Base-by-base conservation (phyloP, 345 rosid genomes). In the Erodium maritimum region DNA sequence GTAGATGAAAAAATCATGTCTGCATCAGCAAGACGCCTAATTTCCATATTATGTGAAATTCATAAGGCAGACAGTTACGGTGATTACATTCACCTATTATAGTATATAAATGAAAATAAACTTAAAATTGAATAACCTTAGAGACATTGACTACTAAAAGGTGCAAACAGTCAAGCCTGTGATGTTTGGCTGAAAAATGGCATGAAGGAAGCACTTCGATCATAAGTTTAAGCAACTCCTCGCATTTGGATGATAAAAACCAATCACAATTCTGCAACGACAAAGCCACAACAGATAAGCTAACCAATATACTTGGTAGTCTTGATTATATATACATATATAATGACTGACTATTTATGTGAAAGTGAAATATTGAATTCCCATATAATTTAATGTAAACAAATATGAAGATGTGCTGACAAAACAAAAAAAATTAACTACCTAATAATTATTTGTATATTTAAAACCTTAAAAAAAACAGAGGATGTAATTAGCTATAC, bases 131-230 rank as follows among this genome's bases (percentile, higher is more conserved):
- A 65, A 57, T 65, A 54, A 78, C 87, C 89, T 78, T 88, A 57
- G 82, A 78, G 17, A 72, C 78, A 77, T 79, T 74, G 55, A 75
- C 86, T 63, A 87, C 74, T 11, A 93, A 73, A 77, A 74, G 73
- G 77, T 93, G 78, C 71, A 93, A 76, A 72, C 99, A 93, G 59
- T 89, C 94, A 58, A 93, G 95, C 61, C 96, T 85, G 66, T 89
- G 85, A 34, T 84, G 85, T 79, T 80, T 93, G 48, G 96, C 96
- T 69, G 96, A 89, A 64, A 86, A 91, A 77, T 89, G 96, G 69
- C 95, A 85, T 3, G 68, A 69, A 1, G 87, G 80, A 60, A 81
- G 64, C 67, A 80, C 81, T 65, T 86, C 82, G 50, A 80, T 77
- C 96, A 93, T 84, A 23, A 83, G 80, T 55, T 65, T 75, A 55